Base-by-base conservation (phyloP, 2,329 filamentous ascomycete species). In the Alternaria gaisen region DNA sequence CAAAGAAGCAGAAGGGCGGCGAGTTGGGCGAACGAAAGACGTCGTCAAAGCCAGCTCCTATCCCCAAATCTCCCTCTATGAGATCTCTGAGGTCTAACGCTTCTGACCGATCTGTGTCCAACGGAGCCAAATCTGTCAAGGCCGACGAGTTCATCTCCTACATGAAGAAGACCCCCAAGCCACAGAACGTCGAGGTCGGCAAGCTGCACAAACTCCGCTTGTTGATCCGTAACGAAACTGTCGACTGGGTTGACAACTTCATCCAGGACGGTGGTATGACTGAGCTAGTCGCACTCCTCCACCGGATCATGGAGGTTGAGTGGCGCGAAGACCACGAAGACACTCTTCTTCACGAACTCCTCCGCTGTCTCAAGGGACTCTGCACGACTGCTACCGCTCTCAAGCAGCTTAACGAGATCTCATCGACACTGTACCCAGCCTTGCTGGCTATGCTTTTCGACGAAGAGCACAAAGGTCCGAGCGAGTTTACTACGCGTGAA, bases 291-390 rank as follows among this genome's bases (percentile, higher is more conserved):
- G 88, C 87, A 40, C 82, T 98, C 56, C 83, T 98, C 48, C 90
- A 97, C 78, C 88, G 94, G n/a, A 97, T 94, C 70, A 93, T 97
- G 86, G 91, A 91, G 53, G 90, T 99, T 34, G 95, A 98, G 78
- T 99, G 95, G 94, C 92, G 94, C 73, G 95, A 97, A 83, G 95
- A 98, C 72, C 94, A 98, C 72, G 95, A 98, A 80, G 95, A 98
- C 75, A 90, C 90, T 10, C 85, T 99, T 38, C 86, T 99, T 7
- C 94, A 98, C 73, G 95, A 99, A 80, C 90, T 93, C 30, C 84
- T 99, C 51, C 86, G 97, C 43, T 98, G 95, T 73, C 85, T 99
- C 66, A 99, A 99, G 80, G 95, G 92, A 0, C 85, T 98, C 3
- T 97, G 93, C 75, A 99, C 95, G 1, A 97, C 94, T 2, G 93